Percentiles rank a stretch among this genome's conserved stretches.
Evolutionary conservation across 2,329 filamentous ascomycete genomes (phyloP).

Genomic region (Aspergillus vadensis): DNA sequence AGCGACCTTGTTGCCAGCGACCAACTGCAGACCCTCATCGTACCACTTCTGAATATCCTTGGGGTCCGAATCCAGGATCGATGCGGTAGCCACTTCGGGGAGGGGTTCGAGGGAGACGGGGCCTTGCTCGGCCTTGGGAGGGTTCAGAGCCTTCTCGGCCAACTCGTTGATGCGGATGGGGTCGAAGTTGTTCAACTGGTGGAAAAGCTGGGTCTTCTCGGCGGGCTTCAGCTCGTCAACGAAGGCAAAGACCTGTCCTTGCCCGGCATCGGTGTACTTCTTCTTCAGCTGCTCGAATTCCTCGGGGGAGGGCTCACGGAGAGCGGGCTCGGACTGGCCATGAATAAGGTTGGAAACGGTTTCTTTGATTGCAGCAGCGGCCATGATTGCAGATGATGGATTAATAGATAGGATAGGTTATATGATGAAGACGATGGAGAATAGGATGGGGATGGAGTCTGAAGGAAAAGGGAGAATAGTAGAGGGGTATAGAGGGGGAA

Average conservation of each 20-base stretch:
- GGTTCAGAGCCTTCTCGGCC: slow-evolving; percentile 77
- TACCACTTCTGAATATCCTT: slow-evolving; percentile 85
- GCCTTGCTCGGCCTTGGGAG: slow-evolving; percentile 60
- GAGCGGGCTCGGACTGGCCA: slow-evolving; percentile 40
- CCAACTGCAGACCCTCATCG: slow-evolving; percentile 65
- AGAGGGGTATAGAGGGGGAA: slow-evolving; percentile 4
- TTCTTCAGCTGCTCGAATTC: slow-evolving; percentile 68
- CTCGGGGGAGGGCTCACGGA: slow-evolving; percentile 60
- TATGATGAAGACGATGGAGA: not conserved
- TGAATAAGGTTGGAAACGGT: slow-evolving; percentile 52
- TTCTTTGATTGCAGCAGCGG: slow-evolving; percentile 44
- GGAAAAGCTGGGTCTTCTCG: slow-evolving; percentile 77
- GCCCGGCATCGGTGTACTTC: slow-evolving; percentile 72
- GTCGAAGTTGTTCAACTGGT: slow-evolving; percentile 80
- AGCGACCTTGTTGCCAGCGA: slow-evolving; percentile 69
- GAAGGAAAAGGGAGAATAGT: slow-evolving; percentile 1
- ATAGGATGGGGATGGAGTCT: not conserved
- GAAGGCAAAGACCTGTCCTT: slow-evolving; percentile 83
- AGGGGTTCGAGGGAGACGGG: slow-evolving; percentile 75
- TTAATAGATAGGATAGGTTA: not conserved
- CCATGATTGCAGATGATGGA: slow-evolving; percentile 32
- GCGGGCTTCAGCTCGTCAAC: slow-evolving; percentile 74
- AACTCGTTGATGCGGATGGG: slow-evolving; percentile 86
- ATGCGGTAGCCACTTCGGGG: slow-evolving; percentile 81
- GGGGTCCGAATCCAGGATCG: slow-evolving; percentile 82